Evolutionary conservation across 345 rosid genomes (phyloP).

Genomic region (Eucalyptus victrix): DNA sequence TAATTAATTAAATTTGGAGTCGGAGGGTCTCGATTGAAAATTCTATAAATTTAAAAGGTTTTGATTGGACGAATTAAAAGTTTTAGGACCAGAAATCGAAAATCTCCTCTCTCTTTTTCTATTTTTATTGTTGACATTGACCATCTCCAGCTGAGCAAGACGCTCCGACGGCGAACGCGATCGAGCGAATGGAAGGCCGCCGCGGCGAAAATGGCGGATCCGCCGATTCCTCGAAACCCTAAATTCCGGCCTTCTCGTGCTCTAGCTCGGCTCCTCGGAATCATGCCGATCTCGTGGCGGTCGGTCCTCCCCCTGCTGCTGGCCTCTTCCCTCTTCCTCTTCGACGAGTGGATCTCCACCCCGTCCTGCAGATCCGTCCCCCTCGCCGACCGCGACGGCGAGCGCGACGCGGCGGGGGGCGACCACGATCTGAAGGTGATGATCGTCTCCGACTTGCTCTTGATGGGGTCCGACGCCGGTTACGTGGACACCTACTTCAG

Average conservation of each 20-base stretch:
- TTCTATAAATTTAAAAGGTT: neutral
- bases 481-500: slow-evolving; percentile 21
- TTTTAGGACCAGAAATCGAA: neutral
- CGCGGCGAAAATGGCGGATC: neutral
- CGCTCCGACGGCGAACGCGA: neutral
- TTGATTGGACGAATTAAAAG: neutral
- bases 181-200: neutral
- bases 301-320: slow-evolving; percentile 14
- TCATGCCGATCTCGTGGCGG: slow-evolving; percentile 12
- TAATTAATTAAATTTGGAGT: neutral
- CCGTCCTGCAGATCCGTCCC: slow-evolving; percentile 34
- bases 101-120: neutral
- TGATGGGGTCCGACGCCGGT: slow-evolving; percentile 29
- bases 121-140: neutral
- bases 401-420: neutral
- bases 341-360: slow-evolving; percentile 29
- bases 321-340: slow-evolving; percentile 6
- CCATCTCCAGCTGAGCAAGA: neutral
- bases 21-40: neutral
- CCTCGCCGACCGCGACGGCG: neutral
- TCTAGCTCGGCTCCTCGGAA: no score
- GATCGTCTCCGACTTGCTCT: slow-evolving; percentile 40
- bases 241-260: neutral
- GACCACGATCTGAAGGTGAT: slow-evolving; percentile 30
- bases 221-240: slow-evolving; percentile 1